Evolutionary conservation across 179 eudicot genomes (phyloP).

Genomic region (Spergularia azorica): DNA sequence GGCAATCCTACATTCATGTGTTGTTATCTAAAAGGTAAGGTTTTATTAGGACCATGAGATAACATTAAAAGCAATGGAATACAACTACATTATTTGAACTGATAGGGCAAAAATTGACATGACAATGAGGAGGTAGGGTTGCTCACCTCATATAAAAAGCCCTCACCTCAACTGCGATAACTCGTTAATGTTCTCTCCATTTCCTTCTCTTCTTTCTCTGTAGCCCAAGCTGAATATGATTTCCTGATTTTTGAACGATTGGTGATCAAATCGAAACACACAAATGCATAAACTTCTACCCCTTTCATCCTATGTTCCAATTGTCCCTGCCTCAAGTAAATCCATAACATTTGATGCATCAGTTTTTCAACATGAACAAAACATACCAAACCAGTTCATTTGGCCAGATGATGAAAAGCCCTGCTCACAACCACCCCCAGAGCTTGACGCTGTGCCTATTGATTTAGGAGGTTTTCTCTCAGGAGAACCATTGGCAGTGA

Average conservation of each 20-base stretch:
- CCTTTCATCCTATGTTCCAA: constrained; percentile 9
- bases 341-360: constrained; percentile 38
- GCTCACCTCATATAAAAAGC: constrained; percentile 33
- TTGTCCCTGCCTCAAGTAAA: constrained; percentile 1
- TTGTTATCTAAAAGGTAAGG: constrained; percentile 13
- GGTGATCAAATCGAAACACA: constrained; percentile 8
- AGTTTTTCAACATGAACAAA: constrained; percentile 34
- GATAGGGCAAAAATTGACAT: constrained; percentile 25
- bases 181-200: constrained; percentile 14
- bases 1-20: constrained; percentile 6
- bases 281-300: constrained; percentile 21
- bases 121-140: constrained; percentile 26
- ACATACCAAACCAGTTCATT: constrained; percentile 54
- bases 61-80: constrained; percentile 15
- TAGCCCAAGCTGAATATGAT: background rate
- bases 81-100: constrained; percentile 2
- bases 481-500: constrained; percentile 40
- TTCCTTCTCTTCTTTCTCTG: background rate
- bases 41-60: constrained; percentile 16
- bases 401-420: constrained; percentile 65
- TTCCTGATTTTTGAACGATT: background rate
- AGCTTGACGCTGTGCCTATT: constrained; percentile 43
- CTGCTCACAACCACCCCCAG: constrained; percentile 34
- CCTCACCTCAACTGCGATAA: constrained; percentile 9
- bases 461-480: constrained; percentile 56